Percentiles rank a stretch among this genome's conserved stretches.
Conservation (phyloP, 441 rosid genomes). For the Brassica hybrid region DNA sequence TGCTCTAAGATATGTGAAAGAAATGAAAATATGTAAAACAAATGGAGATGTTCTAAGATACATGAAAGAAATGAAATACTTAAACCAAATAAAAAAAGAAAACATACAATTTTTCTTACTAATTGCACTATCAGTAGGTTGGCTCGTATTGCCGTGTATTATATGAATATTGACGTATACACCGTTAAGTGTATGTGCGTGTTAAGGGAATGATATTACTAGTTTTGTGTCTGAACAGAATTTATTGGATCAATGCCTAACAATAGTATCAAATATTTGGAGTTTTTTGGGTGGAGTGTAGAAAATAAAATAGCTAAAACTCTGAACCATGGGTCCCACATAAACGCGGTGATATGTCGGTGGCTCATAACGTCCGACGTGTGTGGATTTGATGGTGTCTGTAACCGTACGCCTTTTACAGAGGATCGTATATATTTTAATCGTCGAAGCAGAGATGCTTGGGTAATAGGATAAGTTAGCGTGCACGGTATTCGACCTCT, state of each 20-base stretch:
- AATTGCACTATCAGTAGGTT: neutral
- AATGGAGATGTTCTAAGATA: neutral
- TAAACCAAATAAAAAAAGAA: neutral
- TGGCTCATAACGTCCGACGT: slow-evolving; percentile 34
- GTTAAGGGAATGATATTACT: neutral
- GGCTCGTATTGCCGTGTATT: neutral
- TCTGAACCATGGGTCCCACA: slow-evolving; percentile 22
- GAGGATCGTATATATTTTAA: slow-evolving; percentile 1
- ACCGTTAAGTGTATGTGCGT: neutral
- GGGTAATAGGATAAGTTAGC: slow-evolving; percentile 16
- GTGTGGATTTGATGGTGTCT: slow-evolving; percentile 23
- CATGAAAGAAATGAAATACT: too few species aligned
- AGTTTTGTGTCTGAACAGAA: neutral
- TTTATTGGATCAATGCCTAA: neutral
- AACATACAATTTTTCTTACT: neutral
- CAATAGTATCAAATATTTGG: neutral
- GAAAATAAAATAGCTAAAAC: neutral
- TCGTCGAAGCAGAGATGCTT: slow-evolving; percentile 14
- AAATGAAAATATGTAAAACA: neutral
- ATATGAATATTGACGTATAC: neutral
- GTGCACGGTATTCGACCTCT: slow-evolving; percentile 35
- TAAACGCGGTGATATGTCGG: slow-evolving; percentile 42
- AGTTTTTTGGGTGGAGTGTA: neutral
- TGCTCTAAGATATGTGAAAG: too few species aligned
- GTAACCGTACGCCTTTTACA: slow-evolving; percentile 13